Evolutionary conservation across 2,329 filamentous ascomycete species (phyloP).

Genomic region (Scedosporium dehoogii): DNA sequence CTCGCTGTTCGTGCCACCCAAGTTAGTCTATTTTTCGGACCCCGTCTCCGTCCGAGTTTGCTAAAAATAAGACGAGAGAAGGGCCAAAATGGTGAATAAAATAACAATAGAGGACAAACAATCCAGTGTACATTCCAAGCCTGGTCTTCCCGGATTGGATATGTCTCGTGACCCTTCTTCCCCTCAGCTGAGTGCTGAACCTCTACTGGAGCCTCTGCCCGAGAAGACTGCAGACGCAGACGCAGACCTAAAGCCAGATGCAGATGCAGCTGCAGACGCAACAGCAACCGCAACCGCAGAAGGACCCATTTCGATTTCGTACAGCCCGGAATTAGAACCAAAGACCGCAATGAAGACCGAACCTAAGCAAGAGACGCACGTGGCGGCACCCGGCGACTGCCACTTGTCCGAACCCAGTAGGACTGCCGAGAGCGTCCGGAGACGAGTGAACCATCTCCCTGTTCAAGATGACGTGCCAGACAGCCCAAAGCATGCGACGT

Average conservation of each 20-base stretch:
- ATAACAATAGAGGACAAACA: neutral
- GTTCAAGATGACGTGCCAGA: neutral
- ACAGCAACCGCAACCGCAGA: too few species aligned
- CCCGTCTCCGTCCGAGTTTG: neutral
- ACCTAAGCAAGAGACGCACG: neutral
- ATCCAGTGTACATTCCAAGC: neutral
- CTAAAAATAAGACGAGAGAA: neutral
- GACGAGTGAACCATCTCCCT: neutral
- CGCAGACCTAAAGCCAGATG: neutral
- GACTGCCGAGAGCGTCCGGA: neutral
- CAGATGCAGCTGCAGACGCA: neutral
- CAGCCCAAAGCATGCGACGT: neutral
- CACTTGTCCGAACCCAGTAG: neutral
- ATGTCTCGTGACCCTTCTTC: conserved; percentile 1
- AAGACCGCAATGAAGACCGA: neutral
- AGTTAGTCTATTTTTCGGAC: neutral
- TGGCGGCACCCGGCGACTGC: neutral
- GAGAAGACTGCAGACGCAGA: neutral
- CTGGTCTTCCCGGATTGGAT: neutral
- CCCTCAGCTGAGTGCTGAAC: neutral
- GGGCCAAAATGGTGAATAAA: too few species aligned
- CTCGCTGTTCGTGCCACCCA: neutral
- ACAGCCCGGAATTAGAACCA: neutral
- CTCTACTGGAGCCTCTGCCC: neutral
- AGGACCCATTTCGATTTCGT: neutral